phyloP scores from a whole-genome alignment of 768 basidiomycete genomes.

The Albatrellus ellisii region DNA sequence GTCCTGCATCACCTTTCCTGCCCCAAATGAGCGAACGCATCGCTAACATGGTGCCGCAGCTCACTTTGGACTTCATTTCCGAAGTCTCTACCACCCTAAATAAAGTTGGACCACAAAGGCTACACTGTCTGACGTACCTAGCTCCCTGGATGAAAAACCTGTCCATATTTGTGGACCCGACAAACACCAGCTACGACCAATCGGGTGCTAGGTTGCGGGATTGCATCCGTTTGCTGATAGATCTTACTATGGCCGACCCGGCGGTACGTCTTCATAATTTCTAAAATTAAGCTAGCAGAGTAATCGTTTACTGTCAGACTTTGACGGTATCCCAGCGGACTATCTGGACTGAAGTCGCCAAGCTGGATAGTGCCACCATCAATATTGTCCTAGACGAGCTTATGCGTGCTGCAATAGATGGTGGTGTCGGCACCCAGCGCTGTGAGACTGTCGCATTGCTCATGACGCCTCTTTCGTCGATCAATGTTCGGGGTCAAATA shows the following conservation, averaged over 20 bases:
- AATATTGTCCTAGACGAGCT: slow-evolving; percentile 74
- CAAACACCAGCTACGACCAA: slow-evolving; percentile 51
- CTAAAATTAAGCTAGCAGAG: neutral
- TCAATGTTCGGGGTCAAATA: slow-evolving; percentile 66
- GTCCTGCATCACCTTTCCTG: slow-evolving; percentile 35
- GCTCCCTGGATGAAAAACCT: slow-evolving; percentile 85
- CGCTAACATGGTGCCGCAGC: slow-evolving; percentile 59
- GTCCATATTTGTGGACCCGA: slow-evolving; percentile 53
- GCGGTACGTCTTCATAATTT: slow-evolving; percentile 36
- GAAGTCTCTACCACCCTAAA: slow-evolving; percentile 64
- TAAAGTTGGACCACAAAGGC: slow-evolving; percentile 39
- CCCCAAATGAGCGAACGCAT: slow-evolving; percentile 57
- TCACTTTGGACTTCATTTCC: slow-evolving; percentile 82
- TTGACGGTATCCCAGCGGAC: slow-evolving; percentile 52
- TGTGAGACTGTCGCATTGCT: slow-evolving; percentile 69
- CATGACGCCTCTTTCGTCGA: slow-evolving; percentile 60
- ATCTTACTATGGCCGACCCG: slow-evolving; percentile 58
- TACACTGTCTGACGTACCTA: slow-evolving; percentile 70
- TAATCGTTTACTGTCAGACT: slow-evolving; percentile 27
- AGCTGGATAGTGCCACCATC: slow-evolving; percentile 48
- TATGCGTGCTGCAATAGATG: slow-evolving; percentile 71
- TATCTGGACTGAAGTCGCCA: slow-evolving; percentile 69
- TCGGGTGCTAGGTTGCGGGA: slow-evolving; percentile 69
- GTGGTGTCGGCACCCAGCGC: slow-evolving; percentile 59
- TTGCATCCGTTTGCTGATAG: slow-evolving; percentile 66